Evolutionary conservation across 169 alveolate genomes (phyloP).

Genomic region (Plasmodium relictum): DNA sequence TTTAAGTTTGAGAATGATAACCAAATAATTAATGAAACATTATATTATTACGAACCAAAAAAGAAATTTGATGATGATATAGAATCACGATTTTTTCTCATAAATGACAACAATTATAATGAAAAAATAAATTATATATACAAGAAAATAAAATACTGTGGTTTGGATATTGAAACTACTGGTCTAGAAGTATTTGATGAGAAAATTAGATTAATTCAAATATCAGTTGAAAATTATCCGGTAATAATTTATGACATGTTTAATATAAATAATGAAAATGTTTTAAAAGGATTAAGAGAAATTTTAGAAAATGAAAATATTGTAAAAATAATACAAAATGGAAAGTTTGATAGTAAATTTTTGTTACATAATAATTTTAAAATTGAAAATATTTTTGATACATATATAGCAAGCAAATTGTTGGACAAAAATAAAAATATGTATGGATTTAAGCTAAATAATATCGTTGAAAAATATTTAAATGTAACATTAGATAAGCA

Average conservation of each 20-base stretch:
- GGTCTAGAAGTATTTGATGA: slow-evolving; percentile 87
- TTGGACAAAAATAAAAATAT: slow-evolving; percentile 84
- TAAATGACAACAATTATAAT: slow-evolving; percentile 71
- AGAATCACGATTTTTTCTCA: slow-evolving; percentile 73
- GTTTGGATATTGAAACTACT: slow-evolving; percentile 90
- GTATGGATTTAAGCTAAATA: slow-evolving; percentile 85
- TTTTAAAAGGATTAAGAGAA: slow-evolving; percentile 77
- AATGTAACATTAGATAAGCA: slow-evolving; percentile 86
- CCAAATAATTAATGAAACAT: neutral
- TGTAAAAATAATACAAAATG: slow-evolving; percentile 88
- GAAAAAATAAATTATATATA: slow-evolving; percentile 76
- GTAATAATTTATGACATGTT: slow-evolving; percentile 83
- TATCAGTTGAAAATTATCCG: slow-evolving; percentile 85
- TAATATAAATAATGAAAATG: slow-evolving; percentile 68
- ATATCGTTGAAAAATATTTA: slow-evolving; percentile 86
- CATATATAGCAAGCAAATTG: slow-evolving; percentile 87
- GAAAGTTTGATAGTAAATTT: slow-evolving; percentile 88
- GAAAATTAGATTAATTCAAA: slow-evolving; percentile 81
- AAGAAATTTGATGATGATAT: slow-evolving; percentile 70
- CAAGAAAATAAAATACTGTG: slow-evolving; percentile 78
- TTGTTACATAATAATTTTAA: slow-evolving; percentile 76
- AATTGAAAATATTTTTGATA: slow-evolving; percentile 85
- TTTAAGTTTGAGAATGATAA: slow-evolving; percentile 42
- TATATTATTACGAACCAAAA: slow-evolving; percentile 49
- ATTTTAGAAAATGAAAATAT: slow-evolving; percentile 76